phyloP scores from a whole-genome alignment of 495 filamentous ascomycete genomes.

The Lepraria neglecta region DNA sequence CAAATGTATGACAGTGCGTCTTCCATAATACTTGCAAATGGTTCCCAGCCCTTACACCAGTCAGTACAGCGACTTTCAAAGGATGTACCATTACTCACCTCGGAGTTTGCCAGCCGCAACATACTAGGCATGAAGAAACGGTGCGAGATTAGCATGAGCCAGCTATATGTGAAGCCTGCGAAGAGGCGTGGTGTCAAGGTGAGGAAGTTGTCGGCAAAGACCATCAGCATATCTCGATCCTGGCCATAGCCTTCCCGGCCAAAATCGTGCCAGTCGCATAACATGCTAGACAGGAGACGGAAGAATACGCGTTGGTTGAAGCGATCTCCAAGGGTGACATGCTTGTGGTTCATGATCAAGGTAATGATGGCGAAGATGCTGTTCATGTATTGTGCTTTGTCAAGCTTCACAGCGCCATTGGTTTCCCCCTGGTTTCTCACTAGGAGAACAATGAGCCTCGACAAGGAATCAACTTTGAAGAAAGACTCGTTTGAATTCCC shows the following conservation, averaged over 20 bases:
- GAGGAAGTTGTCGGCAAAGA: conserved; percentile 65
- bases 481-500: conserved; percentile 64
- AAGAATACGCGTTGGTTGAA: conserved; percentile 89
- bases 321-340: conserved; percentile 68
- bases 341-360: conserved; percentile 77
- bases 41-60: conserved; percentile 56
- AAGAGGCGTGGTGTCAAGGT: conserved; percentile 69
- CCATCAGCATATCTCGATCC: conserved; percentile 62
- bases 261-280: conserved; percentile 58
- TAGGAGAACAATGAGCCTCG: conserved; percentile 71
- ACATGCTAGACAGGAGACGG: conserved; percentile 77
- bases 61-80: conserved; percentile 20
- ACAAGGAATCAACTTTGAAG: conserved; percentile 75
- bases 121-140: conserved; percentile 79
- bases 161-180: conserved; percentile 75
- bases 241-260: conserved; percentile 41
- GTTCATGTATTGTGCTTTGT: conserved; percentile 62
- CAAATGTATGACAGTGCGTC: conserved; percentile 68
- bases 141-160: conserved; percentile 76
- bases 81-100: conserved; percentile 27
- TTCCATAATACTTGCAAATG: conserved; percentile 69
- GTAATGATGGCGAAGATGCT: conserved; percentile 68
- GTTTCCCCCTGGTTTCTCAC: conserved; percentile 61
- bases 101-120: conserved; percentile 59
- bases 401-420: conserved; percentile 50